Evolutionary conservation across 2,329 filamentous ascomycete species (phyloP).

Genomic region (Niveomyces coronatus): DNA sequence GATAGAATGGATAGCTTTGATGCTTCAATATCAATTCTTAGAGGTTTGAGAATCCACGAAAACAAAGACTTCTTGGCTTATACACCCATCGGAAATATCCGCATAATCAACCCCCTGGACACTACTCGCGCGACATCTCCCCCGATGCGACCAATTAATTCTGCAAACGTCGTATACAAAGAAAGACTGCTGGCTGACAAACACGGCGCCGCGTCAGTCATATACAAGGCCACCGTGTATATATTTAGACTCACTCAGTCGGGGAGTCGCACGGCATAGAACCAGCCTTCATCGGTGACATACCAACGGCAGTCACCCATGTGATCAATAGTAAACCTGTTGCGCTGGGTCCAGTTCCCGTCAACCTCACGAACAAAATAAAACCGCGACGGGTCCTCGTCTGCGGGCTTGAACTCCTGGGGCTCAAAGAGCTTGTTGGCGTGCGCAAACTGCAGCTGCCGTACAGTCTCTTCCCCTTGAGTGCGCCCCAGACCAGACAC

Average conservation of each 20-base stretch:
- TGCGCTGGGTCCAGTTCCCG: conserved; percentile 48
- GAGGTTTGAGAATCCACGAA: no score
- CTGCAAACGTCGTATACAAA: no score
- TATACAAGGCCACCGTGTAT: not conserved
- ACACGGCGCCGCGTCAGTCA: not conserved
- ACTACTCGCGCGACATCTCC: no score
- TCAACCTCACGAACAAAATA: conserved; percentile 53
- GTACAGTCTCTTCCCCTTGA: conserved; percentile 33
- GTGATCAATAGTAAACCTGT: conserved; percentile 49
- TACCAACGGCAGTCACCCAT: conserved; percentile 50
- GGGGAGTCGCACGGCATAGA: conserved; percentile 49
- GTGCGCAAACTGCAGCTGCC: conserved; percentile 39
- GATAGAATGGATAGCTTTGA: no score
- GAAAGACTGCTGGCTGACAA: no score
- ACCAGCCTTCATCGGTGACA: conserved; percentile 44
- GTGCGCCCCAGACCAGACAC: conserved; percentile 44
- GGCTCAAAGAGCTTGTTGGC: conserved; percentile 42
- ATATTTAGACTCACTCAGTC: conserved; percentile 15
- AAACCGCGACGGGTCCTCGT: conserved; percentile 48
- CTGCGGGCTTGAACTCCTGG: conserved; percentile 53
- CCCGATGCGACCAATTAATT: no score
- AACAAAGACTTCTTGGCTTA: no score
- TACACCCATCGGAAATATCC: no score
- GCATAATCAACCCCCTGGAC: no score
- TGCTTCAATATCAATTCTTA: no score